Evolutionary conservation across 176 grass and related monocot species (phyloP).

Genomic region (Tuctoria greenei): DNA sequence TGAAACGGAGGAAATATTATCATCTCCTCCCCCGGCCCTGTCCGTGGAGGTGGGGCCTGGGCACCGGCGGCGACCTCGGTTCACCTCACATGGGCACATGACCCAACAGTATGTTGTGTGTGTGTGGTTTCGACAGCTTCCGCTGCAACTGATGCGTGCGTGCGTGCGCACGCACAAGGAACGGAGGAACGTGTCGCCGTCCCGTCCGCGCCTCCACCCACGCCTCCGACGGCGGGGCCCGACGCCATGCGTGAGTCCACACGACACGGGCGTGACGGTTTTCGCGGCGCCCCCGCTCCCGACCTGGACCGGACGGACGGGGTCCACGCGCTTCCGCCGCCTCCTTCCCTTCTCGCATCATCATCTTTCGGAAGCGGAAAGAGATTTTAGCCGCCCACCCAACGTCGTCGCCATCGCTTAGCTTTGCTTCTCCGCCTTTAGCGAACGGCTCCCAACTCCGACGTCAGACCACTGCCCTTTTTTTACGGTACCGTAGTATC

Average conservation of each 20-base stretch:
- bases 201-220: not conserved
- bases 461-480: not conserved
- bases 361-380: not conserved
- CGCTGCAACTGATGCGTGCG: not conserved
- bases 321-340: slow-evolving; percentile 61
- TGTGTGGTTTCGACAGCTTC: not conserved
- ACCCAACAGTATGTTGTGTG: too few relatives aligned
- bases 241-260: slow-evolving; percentile 37
- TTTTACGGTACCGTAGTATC: not conserved
- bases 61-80: too few relatives aligned
- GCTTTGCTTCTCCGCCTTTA: not conserved
- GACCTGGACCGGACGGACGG: not conserved
- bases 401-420: not conserved
- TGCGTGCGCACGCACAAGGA: not conserved
- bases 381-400: too few relatives aligned
- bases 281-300: not conserved
- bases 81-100: slow-evolving; percentile 38
- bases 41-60: not conserved
- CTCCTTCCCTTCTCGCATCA: not conserved
- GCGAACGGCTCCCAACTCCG: not conserved
- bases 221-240: slow-evolving; percentile 11
- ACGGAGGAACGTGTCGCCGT: not conserved
- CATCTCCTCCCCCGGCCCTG: not conserved
- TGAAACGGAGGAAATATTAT: too few relatives aligned
- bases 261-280: slow-evolving; percentile 31